Evolutionary conservation across 139 green algal genomes (phyloP).

Genomic region (Coccomyxa sp.): DNA sequence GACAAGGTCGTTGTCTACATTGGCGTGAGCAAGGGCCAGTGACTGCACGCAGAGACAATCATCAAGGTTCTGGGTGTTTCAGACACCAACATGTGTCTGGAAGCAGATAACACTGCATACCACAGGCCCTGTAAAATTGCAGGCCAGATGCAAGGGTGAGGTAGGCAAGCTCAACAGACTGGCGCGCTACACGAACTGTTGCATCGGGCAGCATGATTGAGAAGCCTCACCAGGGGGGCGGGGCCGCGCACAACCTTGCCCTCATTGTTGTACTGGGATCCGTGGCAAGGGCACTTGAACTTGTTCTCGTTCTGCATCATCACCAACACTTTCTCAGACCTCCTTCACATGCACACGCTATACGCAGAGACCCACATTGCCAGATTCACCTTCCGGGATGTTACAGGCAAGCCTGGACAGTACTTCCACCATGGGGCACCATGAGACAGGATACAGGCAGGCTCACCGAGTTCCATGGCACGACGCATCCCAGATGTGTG

Average conservation of each 20-base stretch:
- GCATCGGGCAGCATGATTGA: background rate
- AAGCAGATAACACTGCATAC: background rate
- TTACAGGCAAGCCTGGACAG: no score
- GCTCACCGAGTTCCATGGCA: conserved; percentile 91
- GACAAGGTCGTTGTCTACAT: conserved; percentile 80
- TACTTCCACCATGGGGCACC: no score
- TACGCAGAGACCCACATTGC: no score
- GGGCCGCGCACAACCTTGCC: conserved; percentile 94
- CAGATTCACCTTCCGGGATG: no score
- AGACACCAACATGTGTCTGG: background rate
- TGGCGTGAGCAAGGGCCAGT: conserved; percentile 89
- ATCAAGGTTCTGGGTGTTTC: background rate
- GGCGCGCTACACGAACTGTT: background rate
- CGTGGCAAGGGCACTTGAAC: conserved; percentile 99
- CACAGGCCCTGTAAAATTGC: conserved; percentile 13
- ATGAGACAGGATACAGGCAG: no score
- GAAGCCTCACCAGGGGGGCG: conserved; percentile 70
- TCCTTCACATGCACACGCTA: no score
- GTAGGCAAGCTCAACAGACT: background rate
- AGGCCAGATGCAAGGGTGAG: background rate
- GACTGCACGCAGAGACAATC: conserved; percentile 51
- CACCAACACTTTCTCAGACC: background rate
- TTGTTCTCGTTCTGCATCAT: conserved; percentile 91
- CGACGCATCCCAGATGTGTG: conserved; percentile 99
- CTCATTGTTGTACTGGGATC: conserved; percentile 95